Conservation (phyloP, 768 basidiomycete genomes). For the Lyophyllum atratum region DNA sequence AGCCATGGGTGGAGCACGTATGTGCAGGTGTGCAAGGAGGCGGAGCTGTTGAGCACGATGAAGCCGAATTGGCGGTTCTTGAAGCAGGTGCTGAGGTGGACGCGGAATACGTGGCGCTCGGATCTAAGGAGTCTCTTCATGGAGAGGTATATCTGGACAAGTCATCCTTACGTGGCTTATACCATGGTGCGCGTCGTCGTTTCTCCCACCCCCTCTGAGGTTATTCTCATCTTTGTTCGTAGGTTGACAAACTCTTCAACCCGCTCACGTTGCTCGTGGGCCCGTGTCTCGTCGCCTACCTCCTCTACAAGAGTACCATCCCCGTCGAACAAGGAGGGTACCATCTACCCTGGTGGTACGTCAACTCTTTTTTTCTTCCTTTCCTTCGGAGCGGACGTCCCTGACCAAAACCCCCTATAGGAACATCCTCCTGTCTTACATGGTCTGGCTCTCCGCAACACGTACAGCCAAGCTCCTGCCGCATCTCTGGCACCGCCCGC, state of each 20-base stretch:
- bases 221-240: background rate
- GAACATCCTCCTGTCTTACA: constrained; percentile 69
- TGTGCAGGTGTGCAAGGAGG: constrained; percentile 84
- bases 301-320: constrained; percentile 80
- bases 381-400: background rate
- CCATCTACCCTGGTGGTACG: constrained; percentile 82
- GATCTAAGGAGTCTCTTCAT: constrained; percentile 88
- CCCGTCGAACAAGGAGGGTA: constrained; percentile 69
- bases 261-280: constrained; percentile 86
- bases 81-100: constrained; percentile 93
- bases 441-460: constrained; percentile 71
- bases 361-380: constrained; percentile 14
- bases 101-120: constrained; percentile 91
- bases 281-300: constrained; percentile 72
- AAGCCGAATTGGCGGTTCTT: constrained; percentile 96
- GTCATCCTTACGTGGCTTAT: constrained; percentile 90
- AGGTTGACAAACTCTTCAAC: constrained; percentile 87
- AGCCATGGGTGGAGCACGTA: constrained; percentile 95
- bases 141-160: constrained; percentile 85
- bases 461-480: constrained; percentile 83
- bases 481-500: constrained; percentile 76
- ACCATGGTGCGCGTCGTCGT: constrained; percentile 68
- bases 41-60: constrained; percentile 89
- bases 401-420: constrained; percentile 34
- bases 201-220: constrained; percentile 34